Conservation (phyloP, 805 yeast species). For the Schizosaccharomyces cryophilus region DNA sequence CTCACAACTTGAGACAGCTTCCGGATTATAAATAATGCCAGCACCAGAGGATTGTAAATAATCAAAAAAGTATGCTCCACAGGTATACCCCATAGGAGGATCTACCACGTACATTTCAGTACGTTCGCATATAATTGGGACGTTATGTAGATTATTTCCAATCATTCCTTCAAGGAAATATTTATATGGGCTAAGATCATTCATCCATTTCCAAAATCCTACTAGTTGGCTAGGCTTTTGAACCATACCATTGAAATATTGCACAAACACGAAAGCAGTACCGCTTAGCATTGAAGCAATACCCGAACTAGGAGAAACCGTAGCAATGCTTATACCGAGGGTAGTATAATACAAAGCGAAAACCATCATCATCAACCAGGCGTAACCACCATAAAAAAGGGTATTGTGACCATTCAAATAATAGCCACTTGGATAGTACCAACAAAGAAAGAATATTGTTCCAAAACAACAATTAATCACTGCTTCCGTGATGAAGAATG, state of each 20-base stretch:
- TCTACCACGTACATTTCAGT: background rate
- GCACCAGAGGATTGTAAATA: background rate
- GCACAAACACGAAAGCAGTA: slow-evolving; percentile 23
- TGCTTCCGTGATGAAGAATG: slow-evolving; percentile 39
- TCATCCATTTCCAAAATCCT: slow-evolving; percentile 4
- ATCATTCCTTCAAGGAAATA: background rate
- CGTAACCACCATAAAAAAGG: background rate
- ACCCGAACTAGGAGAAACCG: slow-evolving; percentile 20
- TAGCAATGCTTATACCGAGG: background rate
- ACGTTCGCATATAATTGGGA: background rate
- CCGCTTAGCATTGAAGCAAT: slow-evolving; percentile 30
- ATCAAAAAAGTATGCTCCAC: background rate
- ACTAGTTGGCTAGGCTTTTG: background rate
- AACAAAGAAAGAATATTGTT: slow-evolving; percentile 30
- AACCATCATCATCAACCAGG: background rate
- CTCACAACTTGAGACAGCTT: background rate
- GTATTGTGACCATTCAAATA: slow-evolving; percentile 10
- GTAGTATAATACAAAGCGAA: background rate
- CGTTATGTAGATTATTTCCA: slow-evolving; percentile 18
- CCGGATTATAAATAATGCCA: background rate
- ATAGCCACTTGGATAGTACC: slow-evolving; percentile 33
- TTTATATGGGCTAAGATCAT: background rate
- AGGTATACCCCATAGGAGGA: background rate
- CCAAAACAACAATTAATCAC: slow-evolving; percentile 40
- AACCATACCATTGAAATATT: background rate